Percentiles rank a stretch among this genome's conserved stretches.
These are phyloP conservation scores for Zygosaccharomyces kombuchaensis DNA, from an alignment of 805 yeast genomes.

Conservation along the genomic window DNA sequence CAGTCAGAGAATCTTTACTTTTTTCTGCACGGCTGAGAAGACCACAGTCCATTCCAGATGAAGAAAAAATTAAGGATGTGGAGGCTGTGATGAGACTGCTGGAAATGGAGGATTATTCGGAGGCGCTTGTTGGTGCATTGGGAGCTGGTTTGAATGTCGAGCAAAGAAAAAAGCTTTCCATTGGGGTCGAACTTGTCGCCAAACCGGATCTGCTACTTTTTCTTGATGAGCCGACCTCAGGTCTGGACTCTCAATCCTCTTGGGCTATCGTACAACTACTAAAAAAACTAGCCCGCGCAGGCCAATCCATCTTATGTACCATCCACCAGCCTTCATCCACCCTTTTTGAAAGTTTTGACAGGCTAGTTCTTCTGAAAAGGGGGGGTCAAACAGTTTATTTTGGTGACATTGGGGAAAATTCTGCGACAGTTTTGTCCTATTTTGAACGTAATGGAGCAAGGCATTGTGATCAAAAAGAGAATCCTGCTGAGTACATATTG, in stretches of 20 bases:
- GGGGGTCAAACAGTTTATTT: slow-evolving; percentile 47
- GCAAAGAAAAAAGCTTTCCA: slow-evolving; percentile 41
- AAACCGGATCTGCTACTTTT: slow-evolving; percentile 44
- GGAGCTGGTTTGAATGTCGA: slow-evolving; percentile 43
- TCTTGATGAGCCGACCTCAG: slow-evolving; percentile 51
- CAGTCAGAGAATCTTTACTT: slow-evolving; percentile 37
- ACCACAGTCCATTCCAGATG: slow-evolving; percentile 42
- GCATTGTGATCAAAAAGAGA: slow-evolving; percentile 43
- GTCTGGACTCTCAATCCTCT: slow-evolving; percentile 48
- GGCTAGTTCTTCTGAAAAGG: slow-evolving; percentile 43
- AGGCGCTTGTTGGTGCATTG: slow-evolving; percentile 47
- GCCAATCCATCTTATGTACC: slow-evolving; percentile 51
- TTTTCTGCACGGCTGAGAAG: slow-evolving; percentile 51
- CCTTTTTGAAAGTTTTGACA: slow-evolving; percentile 45
- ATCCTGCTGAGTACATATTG: slow-evolving; percentile 44
- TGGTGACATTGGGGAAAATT: slow-evolving; percentile 36
- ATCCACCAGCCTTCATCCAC: slow-evolving; percentile 56
- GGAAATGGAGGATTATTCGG: slow-evolving; percentile 50
- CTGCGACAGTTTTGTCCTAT: slow-evolving; percentile 49
- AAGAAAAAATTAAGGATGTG: slow-evolving; percentile 43
- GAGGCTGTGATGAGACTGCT: slow-evolving; percentile 47
- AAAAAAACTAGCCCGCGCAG: slow-evolving; percentile 42
- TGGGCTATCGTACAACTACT: slow-evolving; percentile 47
- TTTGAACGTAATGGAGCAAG: slow-evolving; percentile 66
- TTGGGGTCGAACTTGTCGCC: slow-evolving; percentile 47